Base-by-base conservation (phyloP, 2,329 filamentous ascomycete species). In the Ophioceras dolichostomum region DNA sequence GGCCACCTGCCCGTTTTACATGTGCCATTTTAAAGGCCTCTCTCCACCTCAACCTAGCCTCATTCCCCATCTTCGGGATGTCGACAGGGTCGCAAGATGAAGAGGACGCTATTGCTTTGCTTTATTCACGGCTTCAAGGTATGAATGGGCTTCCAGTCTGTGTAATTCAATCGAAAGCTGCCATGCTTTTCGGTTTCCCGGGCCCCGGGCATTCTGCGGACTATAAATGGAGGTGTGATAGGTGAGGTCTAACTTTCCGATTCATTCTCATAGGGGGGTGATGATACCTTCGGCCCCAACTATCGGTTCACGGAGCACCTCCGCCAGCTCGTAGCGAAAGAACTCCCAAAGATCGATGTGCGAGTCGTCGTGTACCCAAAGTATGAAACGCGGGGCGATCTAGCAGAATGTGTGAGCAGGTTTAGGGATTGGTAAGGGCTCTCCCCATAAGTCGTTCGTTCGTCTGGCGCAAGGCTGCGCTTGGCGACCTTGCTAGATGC, bases 111-210 rank as follows among this genome's bases (percentile, higher is more conserved):
- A 24, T 60, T 93, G 29, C 62, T 93, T 41, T 83, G 82, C 54
- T 91, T 91, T 58, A 84, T 91, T 42, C 85, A 93, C 59, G 85
- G 85, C 54, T 93, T 93, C 73, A 86, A 91, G 70, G 75, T 77
- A 26, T 14, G 34, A 17, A 40, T 37, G 33, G 6, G 28, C n/a
- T 12, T 17, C 12, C 16, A 10, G 4, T 31, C 1, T 17, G 16
- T 17, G 9, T 8, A 14, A 17, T 6, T 14, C 29, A n/a, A 29
- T 3, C 27, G n/a, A n/a, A n/a, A n/a, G n/a, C n/a, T n/a, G n/a
- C n/a, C n/a, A n/a, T n/a, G n/a, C n/a, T n/a, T n/a, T n/a, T n/a
- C n/a, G n/a, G n/a, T n/a, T n/a, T n/a, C n/a, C n/a, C n/a, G n/a
- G n/a, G n/a, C n/a, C n/a, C n/a, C n/a, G n/a, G n/a, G n/a, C n/a